Conservation (phyloP, 805 yeast species). For the Metschnikowia gelsemii region DNA sequence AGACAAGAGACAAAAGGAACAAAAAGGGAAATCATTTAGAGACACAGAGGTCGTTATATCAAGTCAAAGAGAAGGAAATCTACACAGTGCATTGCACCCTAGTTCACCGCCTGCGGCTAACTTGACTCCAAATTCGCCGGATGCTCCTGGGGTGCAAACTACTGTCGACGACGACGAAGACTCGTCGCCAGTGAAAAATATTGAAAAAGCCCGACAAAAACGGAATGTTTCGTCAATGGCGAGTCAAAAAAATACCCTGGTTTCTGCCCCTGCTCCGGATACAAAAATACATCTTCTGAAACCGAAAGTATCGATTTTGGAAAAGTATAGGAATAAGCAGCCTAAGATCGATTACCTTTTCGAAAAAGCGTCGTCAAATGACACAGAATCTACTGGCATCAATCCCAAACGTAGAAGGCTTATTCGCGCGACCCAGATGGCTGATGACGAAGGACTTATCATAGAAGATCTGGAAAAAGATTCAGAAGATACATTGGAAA, state of each 20-base stretch:
- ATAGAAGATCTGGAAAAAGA: background rate
- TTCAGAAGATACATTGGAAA: no score
- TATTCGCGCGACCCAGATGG: conserved; percentile 29
- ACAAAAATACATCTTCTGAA: conserved; percentile 42
- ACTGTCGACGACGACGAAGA: conserved; percentile 32
- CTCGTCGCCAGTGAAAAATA: conserved; percentile 35
- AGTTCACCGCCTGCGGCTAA: no score
- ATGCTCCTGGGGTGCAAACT: background rate
- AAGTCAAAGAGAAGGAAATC: no score
- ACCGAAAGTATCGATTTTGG: conserved; percentile 43
- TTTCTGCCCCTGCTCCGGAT: conserved; percentile 19
- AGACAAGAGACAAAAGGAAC: conserved; percentile 3
- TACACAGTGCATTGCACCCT: no score
- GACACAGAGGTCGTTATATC: no score
- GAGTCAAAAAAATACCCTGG: conserved; percentile 6
- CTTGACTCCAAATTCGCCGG: no score
- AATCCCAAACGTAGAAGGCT: conserved; percentile 36
- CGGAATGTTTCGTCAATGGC: conserved; percentile 12
- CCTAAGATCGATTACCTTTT: conserved; percentile 31
- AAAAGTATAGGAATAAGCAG: conserved; percentile 39
- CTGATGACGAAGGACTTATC: background rate
- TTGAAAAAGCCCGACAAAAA: conserved; percentile 33
- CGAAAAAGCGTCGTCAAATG: conserved; percentile 26
- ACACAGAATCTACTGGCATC: no score
- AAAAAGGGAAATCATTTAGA: no score